phyloP scores from a whole-genome alignment of 2,329 filamentous ascomycete species.

The Fusarium brevicatenulatum region DNA sequence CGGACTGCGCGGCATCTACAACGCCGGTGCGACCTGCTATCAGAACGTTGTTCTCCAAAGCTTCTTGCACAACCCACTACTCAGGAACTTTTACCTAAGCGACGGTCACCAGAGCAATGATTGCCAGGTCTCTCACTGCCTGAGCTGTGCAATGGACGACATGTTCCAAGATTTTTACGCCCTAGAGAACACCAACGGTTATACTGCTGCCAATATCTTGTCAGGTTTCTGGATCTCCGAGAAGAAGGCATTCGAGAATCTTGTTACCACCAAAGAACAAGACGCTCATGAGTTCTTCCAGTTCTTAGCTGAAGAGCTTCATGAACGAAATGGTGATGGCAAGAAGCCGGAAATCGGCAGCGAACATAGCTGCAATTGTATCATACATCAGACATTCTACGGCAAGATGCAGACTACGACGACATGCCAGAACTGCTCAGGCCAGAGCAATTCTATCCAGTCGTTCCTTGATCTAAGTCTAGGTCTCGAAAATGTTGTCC shows the following conservation, averaged over 20 bases:
- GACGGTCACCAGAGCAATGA: constrained; percentile 86
- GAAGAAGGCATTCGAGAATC: constrained; percentile 74
- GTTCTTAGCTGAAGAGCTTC: constrained; percentile 91
- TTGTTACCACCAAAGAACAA: constrained; percentile 93
- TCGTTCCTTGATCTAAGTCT: constrained; percentile 92
- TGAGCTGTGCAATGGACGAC: constrained; percentile 77
- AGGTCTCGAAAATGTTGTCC: constrained; percentile 79
- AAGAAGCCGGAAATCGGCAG: constrained; percentile 69
- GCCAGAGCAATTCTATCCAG: constrained; percentile 83
- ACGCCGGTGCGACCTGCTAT: constrained; percentile 98
- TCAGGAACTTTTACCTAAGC: constrained; percentile 90
- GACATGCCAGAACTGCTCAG: constrained; percentile 87
- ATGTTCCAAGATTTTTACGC: constrained; percentile 79
- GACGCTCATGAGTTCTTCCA: constrained; percentile 98
- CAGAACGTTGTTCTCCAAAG: constrained; percentile 96
- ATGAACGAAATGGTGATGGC: constrained; percentile 80
- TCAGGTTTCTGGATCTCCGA: constrained; percentile 91
- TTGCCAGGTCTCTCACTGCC: constrained; percentile 71
- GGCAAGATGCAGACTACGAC: constrained; percentile 91
- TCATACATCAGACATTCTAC: constrained; percentile 94
- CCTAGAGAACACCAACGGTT: constrained; percentile 84
- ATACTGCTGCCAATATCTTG: constrained; percentile 88
- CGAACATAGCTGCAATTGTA: constrained; percentile 80
- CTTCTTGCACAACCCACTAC: constrained; percentile 90
- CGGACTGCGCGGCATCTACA: constrained; percentile 92